Percentiles rank a stretch among this genome's conserved stretches.
These are phyloP conservation scores for Phytophthora chlamydospora DNA, from an alignment of 352 stramenopile species.

Conservation along the genomic window DNA sequence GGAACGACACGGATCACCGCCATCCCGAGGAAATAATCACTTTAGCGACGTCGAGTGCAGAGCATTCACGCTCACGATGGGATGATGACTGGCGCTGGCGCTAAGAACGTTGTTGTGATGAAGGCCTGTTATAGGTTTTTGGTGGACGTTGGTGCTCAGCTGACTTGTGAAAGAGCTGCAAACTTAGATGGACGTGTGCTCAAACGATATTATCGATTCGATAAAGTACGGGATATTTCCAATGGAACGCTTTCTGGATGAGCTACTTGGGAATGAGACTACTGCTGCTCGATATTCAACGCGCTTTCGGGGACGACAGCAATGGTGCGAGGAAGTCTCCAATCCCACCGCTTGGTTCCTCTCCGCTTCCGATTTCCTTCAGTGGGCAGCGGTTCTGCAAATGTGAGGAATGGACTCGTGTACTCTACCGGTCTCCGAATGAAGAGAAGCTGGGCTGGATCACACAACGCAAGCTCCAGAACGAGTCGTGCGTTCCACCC, in stretches of 20 bases:
- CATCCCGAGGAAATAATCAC: constrained; percentile 3
- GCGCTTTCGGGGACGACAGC: neutral
- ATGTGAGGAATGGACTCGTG: constrained; percentile 25
- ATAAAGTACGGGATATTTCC: no score
- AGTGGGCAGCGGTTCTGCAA: constrained; percentile 9
- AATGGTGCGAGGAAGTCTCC: neutral
- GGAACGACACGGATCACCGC: constrained; percentile 5
- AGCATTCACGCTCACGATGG: neutral
- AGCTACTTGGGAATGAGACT: no score
- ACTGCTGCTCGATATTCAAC: no score
- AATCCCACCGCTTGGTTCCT: neutral
- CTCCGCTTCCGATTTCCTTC: neutral
- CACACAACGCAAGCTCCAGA: constrained; percentile 12
- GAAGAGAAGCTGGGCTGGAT: constrained; percentile 25
- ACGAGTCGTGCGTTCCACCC: constrained; percentile 27
- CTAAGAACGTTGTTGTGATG: neutral
- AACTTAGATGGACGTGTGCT: no score
- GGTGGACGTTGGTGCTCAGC: no score
- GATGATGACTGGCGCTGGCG: neutral
- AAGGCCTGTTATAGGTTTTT: no score
- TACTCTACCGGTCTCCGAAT: constrained; percentile 29
- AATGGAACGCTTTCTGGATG: no score
- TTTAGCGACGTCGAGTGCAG: no score
- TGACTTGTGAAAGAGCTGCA: no score
- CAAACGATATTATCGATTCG: no score